Evolutionary conservation across 2,329 filamentous ascomycete species (phyloP), one percentile per base, ranked within the genome.

Genomic region (Colletotrichum filicis): DNA sequence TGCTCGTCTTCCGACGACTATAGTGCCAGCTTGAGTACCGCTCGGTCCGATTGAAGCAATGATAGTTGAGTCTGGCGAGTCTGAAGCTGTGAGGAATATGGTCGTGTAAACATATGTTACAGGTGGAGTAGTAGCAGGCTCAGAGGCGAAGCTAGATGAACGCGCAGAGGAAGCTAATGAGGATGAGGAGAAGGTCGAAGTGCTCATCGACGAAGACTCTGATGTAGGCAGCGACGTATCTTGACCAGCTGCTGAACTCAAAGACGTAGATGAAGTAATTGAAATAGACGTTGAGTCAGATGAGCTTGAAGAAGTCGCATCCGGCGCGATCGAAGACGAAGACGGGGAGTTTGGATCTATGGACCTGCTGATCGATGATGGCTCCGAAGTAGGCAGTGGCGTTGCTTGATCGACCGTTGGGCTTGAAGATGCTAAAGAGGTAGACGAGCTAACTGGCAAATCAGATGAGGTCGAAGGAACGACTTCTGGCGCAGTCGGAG

Each of bases 81-180:
- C 60, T 1, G 65, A 42, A 1, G 53, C 58, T 2, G 69, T 72
- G 7, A 72, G 69, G 66, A 72, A 72, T 30, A 72, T 19, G 0
- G 69, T 72, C 2, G 69, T 69, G 7, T 30, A 46, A 42, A 72
- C 30, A 30, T 58, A 68, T 4, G 69, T 59, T 1, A 59, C 22
- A 8, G 30, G 24, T 19, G 53, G 66, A 1, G 58, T 58, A 1
- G 60, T 55, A 1, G 70, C 37, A 9, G 66, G 60, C 2, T 74
- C 35, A 12, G 75, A 37, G 5, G 75, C 30, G 1, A 70, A 75
- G 42, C 42, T 49, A 3, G 42, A 49, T n/a, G 8, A 49, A 49
- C 5, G 8, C 7, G 4, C 4, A n/a, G 42, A 22, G 8, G 42
- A 49, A n/a, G 19, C 19, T 49, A 19, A n/a, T 4, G 19, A 49